Evolutionary conservation across 768 basidiomycete genomes (phyloP).

Genomic region (Agaricus blazei): DNA sequence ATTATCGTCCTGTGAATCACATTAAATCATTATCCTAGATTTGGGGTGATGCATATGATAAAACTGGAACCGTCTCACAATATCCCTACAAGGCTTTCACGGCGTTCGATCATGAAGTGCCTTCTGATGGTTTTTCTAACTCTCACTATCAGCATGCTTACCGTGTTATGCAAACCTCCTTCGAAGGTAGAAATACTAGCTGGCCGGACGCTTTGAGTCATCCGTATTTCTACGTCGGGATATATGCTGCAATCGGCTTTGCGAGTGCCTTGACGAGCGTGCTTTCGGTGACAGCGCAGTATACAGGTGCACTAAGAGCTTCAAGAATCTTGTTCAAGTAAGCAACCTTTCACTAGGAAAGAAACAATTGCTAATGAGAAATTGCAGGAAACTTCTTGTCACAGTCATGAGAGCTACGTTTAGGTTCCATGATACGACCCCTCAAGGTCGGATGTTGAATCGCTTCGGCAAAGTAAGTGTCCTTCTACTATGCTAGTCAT

Average conservation of each 20-base stretch:
- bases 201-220: conserved; percentile 51
- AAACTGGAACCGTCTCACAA: conserved; percentile 7
- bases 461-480: conserved; percentile 63
- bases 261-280: conserved; percentile 42
- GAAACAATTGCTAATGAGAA: not conserved
- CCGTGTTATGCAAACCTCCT: conserved; percentile 17
- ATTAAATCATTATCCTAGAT: conserved; percentile 25
- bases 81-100: conserved; percentile 30
- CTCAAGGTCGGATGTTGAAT: conserved; percentile 79
- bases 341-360: conserved; percentile 6
- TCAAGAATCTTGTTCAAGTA: conserved; percentile 40
- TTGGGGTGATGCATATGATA: conserved; percentile 64
- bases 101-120: conserved; percentile 31
- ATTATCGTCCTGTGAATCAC: not conserved
- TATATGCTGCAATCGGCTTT: conserved; percentile 62
- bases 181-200: conserved; percentile 14
- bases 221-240: conserved; percentile 66
- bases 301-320: conserved; percentile 52
- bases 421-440: conserved; percentile 81
- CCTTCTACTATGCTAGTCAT: not conserved
- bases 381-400: conserved; percentile 47
- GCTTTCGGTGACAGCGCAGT: conserved; percentile 46
- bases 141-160: conserved; percentile 24
- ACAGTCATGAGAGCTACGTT: conserved; percentile 79
- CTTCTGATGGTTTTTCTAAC: conserved; percentile 27